Conservation (phyloP, 106 monocot species). For the Apostasia shenzhenica region DNA sequence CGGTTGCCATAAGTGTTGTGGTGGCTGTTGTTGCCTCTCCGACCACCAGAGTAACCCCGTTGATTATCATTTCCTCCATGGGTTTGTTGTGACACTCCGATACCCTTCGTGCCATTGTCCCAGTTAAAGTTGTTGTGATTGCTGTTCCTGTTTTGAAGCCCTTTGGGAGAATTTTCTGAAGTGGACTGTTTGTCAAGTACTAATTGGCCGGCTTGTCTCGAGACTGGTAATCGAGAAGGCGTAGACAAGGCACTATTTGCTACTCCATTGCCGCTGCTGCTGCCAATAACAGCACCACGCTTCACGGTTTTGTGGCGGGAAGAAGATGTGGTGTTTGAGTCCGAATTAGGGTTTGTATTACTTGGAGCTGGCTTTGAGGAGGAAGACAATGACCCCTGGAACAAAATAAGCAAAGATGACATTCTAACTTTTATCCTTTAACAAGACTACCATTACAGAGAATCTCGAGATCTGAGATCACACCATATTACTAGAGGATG, state of each 20-base stretch:
- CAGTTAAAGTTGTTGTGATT: slow-evolving; percentile 1
- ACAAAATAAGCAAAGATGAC: neutral
- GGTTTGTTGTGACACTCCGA: slow-evolving; percentile 20
- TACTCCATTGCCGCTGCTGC: neutral
- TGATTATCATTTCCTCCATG: slow-evolving; percentile 36
- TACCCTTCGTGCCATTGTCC: slow-evolving; percentile 11
- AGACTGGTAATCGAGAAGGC: slow-evolving; percentile 1
- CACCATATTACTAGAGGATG: slow-evolving; percentile 6
- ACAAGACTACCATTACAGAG: neutral
- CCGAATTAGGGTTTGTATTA: slow-evolving; percentile 17
- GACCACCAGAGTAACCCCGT: slow-evolving; percentile 27
- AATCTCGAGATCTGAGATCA: neutral
- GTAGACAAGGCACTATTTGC: slow-evolving; percentile 12
- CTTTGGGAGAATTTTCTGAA: slow-evolving; percentile 25
- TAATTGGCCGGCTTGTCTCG: neutral
- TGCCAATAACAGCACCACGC: slow-evolving; percentile 3
- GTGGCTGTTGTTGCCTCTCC: slow-evolving; percentile 28
- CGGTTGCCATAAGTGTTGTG: slow-evolving; percentile 20
- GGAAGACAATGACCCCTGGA: slow-evolving; percentile 6
- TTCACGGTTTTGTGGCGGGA: slow-evolving; percentile 36
- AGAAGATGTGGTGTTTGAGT: slow-evolving; percentile 12
- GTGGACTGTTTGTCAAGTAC: neutral
- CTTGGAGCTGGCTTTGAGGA: slow-evolving; percentile 5
- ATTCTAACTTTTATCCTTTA: neutral
- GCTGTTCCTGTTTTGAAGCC: slow-evolving; percentile 10